Percentiles rank a stretch among this genome's conserved stretches.
phyloP scores from a whole-genome alignment of 306 rosid genomes.

The Pyrus betulifolia region DNA sequence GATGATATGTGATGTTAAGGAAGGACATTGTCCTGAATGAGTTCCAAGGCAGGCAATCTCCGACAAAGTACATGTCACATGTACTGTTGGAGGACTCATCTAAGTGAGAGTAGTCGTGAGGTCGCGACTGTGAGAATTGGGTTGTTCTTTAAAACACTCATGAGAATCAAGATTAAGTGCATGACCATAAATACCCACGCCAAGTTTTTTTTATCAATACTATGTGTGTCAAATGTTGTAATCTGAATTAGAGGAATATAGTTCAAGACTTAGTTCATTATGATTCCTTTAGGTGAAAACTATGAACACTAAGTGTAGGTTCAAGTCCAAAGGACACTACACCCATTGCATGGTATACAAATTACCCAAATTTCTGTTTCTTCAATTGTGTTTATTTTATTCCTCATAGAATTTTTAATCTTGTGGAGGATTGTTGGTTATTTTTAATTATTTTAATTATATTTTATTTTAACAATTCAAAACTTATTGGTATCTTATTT shows the following conservation, averaged over 20 bases:
- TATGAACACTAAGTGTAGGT: not conserved
- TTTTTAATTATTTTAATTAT: not conserved
- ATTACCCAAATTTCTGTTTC: not conserved
- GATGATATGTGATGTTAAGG: not conserved
- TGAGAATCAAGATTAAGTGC: not conserved
- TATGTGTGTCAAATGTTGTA: not conserved
- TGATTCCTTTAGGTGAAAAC: not conserved
- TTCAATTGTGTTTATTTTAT: constrained; percentile 26
- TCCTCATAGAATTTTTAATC: not conserved
- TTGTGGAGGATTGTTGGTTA: not conserved
- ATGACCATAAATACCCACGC: not conserved
- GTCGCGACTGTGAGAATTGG: not conserved
- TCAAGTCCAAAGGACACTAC: not conserved
- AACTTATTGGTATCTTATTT: too few species aligned
- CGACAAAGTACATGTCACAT: not conserved
- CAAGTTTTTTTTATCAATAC: not conserved
- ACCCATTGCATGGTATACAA: not conserved
- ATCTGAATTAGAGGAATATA: not conserved
- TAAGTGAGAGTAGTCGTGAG: not conserved
- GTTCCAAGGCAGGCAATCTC: not conserved
- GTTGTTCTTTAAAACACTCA: not conserved
- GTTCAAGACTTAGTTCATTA: not conserved
- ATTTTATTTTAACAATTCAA: too few species aligned
- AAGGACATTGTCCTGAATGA: not conserved
- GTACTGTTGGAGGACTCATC: not conserved